These are phyloP conservation scores for Plasmodium reichenowi DNA, from an alignment of 169 alveolate genomes.

Conservation along the genomic window DNA sequence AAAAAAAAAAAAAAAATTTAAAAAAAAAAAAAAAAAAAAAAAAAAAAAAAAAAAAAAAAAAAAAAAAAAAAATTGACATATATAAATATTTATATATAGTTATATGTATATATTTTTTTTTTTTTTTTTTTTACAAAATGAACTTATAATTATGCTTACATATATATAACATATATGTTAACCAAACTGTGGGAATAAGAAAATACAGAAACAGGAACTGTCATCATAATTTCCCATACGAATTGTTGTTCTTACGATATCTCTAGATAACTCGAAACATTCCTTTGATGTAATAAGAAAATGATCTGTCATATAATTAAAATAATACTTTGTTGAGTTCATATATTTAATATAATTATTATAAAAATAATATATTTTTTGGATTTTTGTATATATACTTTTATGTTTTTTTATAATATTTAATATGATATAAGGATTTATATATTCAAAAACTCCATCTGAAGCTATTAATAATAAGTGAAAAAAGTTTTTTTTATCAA, in stretches of 20 bases:
- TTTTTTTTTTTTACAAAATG: not conserved
- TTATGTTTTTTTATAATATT: constrained; percentile 56
- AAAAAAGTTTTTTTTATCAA: constrained; percentile 39
- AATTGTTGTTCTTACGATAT: constrained; percentile 33
- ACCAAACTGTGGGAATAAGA: constrained; percentile 28
- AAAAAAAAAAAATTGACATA: not conserved
- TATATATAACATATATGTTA: not conserved
- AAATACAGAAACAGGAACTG: constrained; percentile 65
- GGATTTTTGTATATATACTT: constrained; percentile 46
- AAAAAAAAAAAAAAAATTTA: not conserved
- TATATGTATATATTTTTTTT: not conserved
- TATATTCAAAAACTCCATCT: constrained; percentile 66
- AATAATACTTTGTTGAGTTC: not conserved
- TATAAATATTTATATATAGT: too few species aligned
- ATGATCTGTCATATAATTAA: not conserved
- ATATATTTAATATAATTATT: constrained; percentile 1
- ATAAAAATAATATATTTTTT: constrained; percentile 33
- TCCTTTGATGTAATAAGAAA: constrained; percentile 46
- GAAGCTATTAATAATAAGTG: constrained; percentile 67
- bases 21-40: not conserved
- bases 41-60: constrained; percentile 20
- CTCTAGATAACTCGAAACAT: constrained; percentile 48
- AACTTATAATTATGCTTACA: not conserved
- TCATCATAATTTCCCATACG: constrained; percentile 62
- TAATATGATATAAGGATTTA: constrained; percentile 32